Evolutionary conservation across 306 rosid genomes (phyloP), one percentile per base, ranked within the genome.

Genomic region (Acmispon strigosus): DNA sequence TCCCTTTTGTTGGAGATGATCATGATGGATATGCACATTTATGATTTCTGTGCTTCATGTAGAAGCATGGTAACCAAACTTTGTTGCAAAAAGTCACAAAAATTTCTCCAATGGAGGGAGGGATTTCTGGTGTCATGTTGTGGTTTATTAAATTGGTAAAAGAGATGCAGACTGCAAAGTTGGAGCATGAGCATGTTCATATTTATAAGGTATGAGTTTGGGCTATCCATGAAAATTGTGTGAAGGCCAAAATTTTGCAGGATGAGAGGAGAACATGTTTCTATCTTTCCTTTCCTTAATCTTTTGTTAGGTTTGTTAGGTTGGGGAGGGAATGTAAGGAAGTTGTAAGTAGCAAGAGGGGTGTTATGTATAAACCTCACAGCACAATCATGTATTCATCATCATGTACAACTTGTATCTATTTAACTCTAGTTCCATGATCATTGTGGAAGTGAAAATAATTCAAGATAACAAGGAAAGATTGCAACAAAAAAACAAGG

Each of bases 111-210:
- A 72, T 20, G 74, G 82, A 69, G 67, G 57, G 76, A 57, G 84
- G 63, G 39, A 68, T 52, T 79, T 69, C 51, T 59, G 22, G 50
- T 58, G 56, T 68, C 56, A 53, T 39, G 44, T 41, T 52, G 39
- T 73, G 74, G 70, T 54, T 76, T 79, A 74, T 69, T 53, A 45
- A 85, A 44, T 47, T 72, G 76, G 50, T 41, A 77, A 55, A 73
- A 9, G 63, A 44, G 29, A 32, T 47, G 73, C 52, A 63, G 53
- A 47, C 66, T 41, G 0, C 59, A 22, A 62, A 69, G 54, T 57
- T 56, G 32, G 32, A 27, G 62, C 53, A 47, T 74, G 32, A 27
- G 62, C 53, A 47, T 74, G 67, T 51, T 47, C 41, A 66, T 19
- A 44, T 53, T 13, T 20, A 72, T 20, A 72, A 61, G 42, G 52